A percentile compares a stretch with the other conserved stretches of the same genome.
Evolutionary conservation across 2,329 filamentous ascomycete genomes (phyloP).

Genomic region (Cercospora zeina): DNA sequence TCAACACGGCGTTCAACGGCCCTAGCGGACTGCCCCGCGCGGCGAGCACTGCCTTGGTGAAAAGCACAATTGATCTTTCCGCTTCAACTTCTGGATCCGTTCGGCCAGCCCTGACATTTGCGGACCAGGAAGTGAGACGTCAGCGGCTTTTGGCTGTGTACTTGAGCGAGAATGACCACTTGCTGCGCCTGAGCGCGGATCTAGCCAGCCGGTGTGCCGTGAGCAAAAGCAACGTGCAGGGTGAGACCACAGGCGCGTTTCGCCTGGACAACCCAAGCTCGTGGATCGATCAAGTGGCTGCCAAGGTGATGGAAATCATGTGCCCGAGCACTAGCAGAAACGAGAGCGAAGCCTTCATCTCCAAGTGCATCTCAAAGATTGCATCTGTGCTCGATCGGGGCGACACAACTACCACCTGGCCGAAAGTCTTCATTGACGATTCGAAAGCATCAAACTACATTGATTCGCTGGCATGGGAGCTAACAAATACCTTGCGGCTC

Average conservation of each 20-base stretch:
- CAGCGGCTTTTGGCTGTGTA: slow-evolving; percentile 33
- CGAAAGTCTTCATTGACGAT: slow-evolving; percentile 29
- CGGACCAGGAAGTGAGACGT: slow-evolving; percentile 36
- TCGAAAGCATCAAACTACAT: slow-evolving; percentile 57
- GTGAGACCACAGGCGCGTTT: slow-evolving; percentile 16
- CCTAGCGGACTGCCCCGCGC: slow-evolving; percentile 11
- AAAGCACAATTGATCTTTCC: slow-evolving; percentile 26
- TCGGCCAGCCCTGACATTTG: slow-evolving; percentile 25
- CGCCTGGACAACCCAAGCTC: slow-evolving; percentile 11
- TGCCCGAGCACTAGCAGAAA: slow-evolving; percentile 20
- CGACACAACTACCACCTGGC: slow-evolving; percentile 40
- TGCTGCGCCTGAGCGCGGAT: slow-evolving; percentile 30
- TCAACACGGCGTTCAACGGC: slow-evolving; percentile 45
- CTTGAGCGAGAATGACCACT: slow-evolving; percentile 33
- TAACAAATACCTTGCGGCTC: slow-evolving; percentile 59
- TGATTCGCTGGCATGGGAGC: slow-evolving; percentile 65
- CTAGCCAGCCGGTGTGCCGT: slow-evolving; percentile 30
- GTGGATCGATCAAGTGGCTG: slow-evolving; percentile 33
- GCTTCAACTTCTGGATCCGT: slow-evolving; percentile 18
- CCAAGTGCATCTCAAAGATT: slow-evolving; percentile 28
- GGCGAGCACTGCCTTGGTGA: slow-evolving; percentile 19
- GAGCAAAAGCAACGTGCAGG: slow-evolving; percentile 22
- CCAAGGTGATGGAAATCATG: slow-evolving; percentile 23
- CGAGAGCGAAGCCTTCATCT: slow-evolving; percentile 25
- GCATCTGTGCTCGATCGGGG: slow-evolving; percentile 28